Evolutionary conservation across 2,329 filamentous ascomycete species (phyloP).

Genomic region (Diaporthe destruens): DNA sequence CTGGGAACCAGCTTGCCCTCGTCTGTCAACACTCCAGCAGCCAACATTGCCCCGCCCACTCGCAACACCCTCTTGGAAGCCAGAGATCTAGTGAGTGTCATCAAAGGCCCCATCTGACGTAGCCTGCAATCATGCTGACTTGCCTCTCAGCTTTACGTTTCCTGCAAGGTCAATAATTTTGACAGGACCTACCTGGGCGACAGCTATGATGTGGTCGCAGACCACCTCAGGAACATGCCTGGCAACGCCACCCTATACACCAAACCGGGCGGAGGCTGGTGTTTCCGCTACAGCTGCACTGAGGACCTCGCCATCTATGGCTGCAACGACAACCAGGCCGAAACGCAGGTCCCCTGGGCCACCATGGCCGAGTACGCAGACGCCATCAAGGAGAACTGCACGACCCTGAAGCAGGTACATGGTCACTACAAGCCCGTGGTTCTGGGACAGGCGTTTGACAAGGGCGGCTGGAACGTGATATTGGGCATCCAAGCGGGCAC

Average conservation of each 20-base stretch:
- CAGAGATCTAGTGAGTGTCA: neutral
- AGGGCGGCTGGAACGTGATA: constrained; percentile 26
- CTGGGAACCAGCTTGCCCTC: neutral
- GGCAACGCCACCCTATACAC: constrained; percentile 22
- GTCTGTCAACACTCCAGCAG: neutral
- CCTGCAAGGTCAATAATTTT: neutral
- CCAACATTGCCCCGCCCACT: no score
- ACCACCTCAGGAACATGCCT: neutral
- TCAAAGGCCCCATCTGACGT: neutral
- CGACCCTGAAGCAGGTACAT: no score
- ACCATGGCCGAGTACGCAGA: constrained; percentile 33
- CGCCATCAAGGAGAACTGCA: constrained; percentile 6
- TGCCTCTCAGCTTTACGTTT: neutral
- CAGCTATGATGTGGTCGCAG: neutral
- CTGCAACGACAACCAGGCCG: constrained; percentile 31
- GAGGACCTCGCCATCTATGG: constrained; percentile 22
- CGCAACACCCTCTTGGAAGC: neutral
- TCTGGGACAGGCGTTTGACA: constrained; percentile 29
- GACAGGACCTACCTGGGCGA: neutral
- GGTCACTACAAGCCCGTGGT: neutral
- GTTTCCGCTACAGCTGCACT: constrained; percentile 30
- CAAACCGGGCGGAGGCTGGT: constrained; percentile 19
- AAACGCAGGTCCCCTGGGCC: constrained; percentile 7
- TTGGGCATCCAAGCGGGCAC: neutral
- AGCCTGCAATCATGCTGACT: neutral